phyloP scores from a whole-genome alignment of 2,329 filamentous ascomycete species.

The Xylaria sp. region DNA sequence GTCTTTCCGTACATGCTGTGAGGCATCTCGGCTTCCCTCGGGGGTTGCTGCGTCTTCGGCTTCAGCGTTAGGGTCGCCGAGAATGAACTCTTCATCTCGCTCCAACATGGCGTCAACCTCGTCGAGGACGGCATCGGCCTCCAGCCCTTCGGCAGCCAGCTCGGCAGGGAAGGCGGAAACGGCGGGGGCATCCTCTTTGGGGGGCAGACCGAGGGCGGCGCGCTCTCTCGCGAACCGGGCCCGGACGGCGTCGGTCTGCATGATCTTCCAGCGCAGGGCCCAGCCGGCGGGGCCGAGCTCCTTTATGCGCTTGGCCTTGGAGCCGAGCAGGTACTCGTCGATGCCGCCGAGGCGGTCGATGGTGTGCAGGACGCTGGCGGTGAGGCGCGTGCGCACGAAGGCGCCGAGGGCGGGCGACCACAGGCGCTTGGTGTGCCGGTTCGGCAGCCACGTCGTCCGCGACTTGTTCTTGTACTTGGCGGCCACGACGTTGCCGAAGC shows the following conservation, averaged over 20 bases:
- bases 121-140: conserved; percentile 42
- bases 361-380: conserved; percentile 70
- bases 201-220: conserved; percentile 66
- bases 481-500: conserved; percentile 79
- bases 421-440: conserved; percentile 71
- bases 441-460: conserved; percentile 75
- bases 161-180: conserved; percentile 42
- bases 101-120: conserved; percentile 50
- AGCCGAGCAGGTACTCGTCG: conserved; percentile 87
- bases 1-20: neutral
- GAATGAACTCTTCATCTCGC: conserved; percentile 52
- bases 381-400: conserved; percentile 71
- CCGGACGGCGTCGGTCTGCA: conserved; percentile 74
- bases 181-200: conserved; percentile 46
- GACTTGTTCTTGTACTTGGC: conserved; percentile 72
- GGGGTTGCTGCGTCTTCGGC: conserved; percentile 3
- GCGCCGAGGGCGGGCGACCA: conserved; percentile 67
- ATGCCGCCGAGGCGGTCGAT: conserved; percentile 88
- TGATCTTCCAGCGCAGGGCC: conserved; percentile 86
- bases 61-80: conserved; percentile 49
- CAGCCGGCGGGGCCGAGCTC: conserved; percentile 90
- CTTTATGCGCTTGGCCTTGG: conserved; percentile 77
- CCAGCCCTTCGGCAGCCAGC: conserved; percentile 36
- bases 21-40: neutral
- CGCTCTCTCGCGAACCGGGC: conserved; percentile 70